Conservation (phyloP, 176 grass and related monocot species). For the Eragrostis curvula region DNA sequence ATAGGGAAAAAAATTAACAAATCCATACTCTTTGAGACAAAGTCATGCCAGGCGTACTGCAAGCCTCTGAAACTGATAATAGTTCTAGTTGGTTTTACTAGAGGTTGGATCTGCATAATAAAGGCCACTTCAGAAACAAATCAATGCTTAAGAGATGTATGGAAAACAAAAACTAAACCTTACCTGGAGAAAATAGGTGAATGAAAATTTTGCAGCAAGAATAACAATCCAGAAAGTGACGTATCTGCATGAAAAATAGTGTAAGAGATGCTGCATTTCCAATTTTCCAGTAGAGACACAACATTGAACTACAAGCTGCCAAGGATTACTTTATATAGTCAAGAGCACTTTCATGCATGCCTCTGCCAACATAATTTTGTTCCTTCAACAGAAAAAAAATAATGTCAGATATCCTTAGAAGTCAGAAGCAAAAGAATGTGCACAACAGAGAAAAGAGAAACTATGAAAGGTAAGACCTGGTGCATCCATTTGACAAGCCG, state of each 20-base stretch:
- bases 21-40: slow-evolving; percentile 84
- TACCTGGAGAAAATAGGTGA: slow-evolving; percentile 99
- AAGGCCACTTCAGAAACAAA: slow-evolving; percentile 34
- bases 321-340: slow-evolving; percentile 81
- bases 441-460: neutral
- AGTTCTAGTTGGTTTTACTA: slow-evolving; percentile 72
- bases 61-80: slow-evolving; percentile 65
- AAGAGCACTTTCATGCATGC: slow-evolving; percentile 70
- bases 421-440: neutral
- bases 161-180: slow-evolving; percentile 31
- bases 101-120: slow-evolving; percentile 78
- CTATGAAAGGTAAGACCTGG: slow-evolving; percentile 56
- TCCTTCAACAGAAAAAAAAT: slow-evolving; percentile 66
- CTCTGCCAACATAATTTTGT: slow-evolving; percentile 86
- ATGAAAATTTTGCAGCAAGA: slow-evolving; percentile 88
- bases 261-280: slow-evolving; percentile 29
- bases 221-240: slow-evolving; percentile 79
- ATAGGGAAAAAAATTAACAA: neutral
- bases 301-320: slow-evolving; percentile 22
- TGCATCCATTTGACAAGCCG: slow-evolving; percentile 89
- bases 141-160: slow-evolving; percentile 5
- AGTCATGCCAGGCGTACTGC: slow-evolving; percentile 87
- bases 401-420: slow-evolving; percentile 24
- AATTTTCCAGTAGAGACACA: slow-evolving; percentile 27
- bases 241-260: slow-evolving; percentile 70